Percentiles rank a stretch among this genome's conserved stretches.
Conservation (phyloP, 2,329 filamentous ascomycete species). For the Nigrospora sphaerica region DNA sequence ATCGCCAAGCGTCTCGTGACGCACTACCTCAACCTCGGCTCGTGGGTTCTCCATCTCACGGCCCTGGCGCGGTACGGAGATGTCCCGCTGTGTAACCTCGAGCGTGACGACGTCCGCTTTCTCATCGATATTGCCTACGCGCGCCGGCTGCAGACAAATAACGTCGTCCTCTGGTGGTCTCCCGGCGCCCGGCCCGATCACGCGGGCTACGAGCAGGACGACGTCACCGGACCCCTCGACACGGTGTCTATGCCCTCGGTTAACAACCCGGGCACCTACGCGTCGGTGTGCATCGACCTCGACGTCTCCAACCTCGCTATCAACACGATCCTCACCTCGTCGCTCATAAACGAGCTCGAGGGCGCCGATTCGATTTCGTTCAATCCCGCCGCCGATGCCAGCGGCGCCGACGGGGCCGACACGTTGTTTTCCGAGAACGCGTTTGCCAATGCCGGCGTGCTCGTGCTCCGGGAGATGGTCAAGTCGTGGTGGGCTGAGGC, state of each 20-base stretch:
- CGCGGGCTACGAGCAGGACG: conserved; percentile 90
- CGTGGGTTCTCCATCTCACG: conserved; percentile 84
- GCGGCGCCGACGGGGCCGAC: conserved; percentile 54
- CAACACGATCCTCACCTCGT: conserved; percentile 95
- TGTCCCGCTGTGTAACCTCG: conserved; percentile 89
- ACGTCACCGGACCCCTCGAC: conserved; percentile 76
- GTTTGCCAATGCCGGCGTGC: conserved; percentile 85
- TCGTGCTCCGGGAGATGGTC: conserved; percentile 94
- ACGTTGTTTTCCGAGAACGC: conserved; percentile 79
- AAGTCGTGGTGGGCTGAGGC: conserved; percentile 98
- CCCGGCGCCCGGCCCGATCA: conserved; percentile 81
- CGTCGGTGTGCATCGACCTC: conserved; percentile 92
- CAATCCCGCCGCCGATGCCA: conserved; percentile 65
- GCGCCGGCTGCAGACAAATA: conserved; percentile 78
- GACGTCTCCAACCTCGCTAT: conserved; percentile 92
- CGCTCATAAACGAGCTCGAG: conserved; percentile 92
- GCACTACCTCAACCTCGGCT: conserved; percentile 87
- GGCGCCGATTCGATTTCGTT: conserved; percentile 81
- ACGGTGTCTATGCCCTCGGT: conserved; percentile 85
- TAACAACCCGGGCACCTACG: conserved; percentile 90
- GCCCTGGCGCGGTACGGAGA: conserved; percentile 88
- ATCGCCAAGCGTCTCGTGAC: conserved; percentile 79
- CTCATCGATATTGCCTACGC: conserved; percentile 96
- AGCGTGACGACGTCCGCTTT: conserved; percentile 88
- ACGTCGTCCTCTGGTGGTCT: conserved; percentile 97